These are phyloP conservation scores for Fusarium keratoplasticum DNA, from an alignment of 2,329 filamentous ascomycete genomes.

Conservation along the genomic window DNA sequence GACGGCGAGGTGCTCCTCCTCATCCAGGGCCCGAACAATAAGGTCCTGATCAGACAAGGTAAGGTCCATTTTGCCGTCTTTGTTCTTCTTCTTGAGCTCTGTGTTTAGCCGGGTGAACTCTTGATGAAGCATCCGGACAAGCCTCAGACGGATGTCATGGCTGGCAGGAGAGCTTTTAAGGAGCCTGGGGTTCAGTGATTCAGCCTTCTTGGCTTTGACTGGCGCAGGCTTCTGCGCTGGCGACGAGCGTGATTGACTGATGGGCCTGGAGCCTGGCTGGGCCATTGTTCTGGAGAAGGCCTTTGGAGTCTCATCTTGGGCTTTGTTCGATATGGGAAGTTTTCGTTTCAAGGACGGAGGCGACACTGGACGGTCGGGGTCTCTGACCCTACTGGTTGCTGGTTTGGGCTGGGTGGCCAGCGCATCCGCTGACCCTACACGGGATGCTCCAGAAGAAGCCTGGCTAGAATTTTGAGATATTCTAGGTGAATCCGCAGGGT, in stretches of 20 bases:
- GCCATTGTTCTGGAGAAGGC: conserved; percentile 8
- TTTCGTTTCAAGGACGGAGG: conserved; percentile 50
- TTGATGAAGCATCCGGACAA: conserved; percentile 73
- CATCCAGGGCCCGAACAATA: conserved; percentile 76
- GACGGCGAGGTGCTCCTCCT: conserved; percentile 80
- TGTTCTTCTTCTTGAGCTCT: conserved; percentile 65
- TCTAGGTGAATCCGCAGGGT: conserved; percentile 18
- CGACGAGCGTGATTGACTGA: conserved; percentile 32
- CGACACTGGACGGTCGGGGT: conserved; percentile 47
- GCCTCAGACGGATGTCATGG: conserved; percentile 66
- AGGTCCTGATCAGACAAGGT: conserved; percentile 73
- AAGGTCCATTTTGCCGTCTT: conserved; percentile 62
- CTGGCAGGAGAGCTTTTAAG: conserved; percentile 68
- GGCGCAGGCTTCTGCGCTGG: conserved; percentile 26
- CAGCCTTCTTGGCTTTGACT: conserved; percentile 49
- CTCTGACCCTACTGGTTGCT: conserved; percentile 30
- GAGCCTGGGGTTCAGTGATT: conserved; percentile 75
- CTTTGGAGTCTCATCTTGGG: conserved; percentile 10
- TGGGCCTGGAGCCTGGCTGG: neutral
- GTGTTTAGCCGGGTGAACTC: conserved; percentile 76
- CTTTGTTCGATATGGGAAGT: conserved; percentile 5
- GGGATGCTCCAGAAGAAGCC: conserved; percentile 11
- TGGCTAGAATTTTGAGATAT: conserved; percentile 13
- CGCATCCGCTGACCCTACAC: conserved; percentile 4
- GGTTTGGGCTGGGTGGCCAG: neutral